Conservation (phyloP, 2,329 filamentous ascomycete genomes). For the Atkinsonella hypoxylon region DNA sequence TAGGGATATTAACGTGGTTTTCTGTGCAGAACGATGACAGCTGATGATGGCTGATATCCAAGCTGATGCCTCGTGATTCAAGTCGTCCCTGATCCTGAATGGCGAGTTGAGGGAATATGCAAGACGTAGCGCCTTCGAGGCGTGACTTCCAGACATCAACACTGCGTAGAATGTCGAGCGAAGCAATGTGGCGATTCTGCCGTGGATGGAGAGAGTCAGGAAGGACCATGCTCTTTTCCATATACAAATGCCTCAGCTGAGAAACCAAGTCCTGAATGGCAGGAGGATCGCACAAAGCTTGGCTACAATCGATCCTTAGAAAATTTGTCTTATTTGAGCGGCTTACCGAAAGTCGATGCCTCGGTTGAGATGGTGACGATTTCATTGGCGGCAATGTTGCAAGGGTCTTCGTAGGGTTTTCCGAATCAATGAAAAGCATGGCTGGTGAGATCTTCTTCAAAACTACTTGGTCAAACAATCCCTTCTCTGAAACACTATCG, state of each 20-base stretch:
- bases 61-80: conserved; percentile 25
- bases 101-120: conserved; percentile 32
- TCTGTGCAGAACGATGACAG: conserved; percentile 31
- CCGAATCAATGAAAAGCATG: conserved; percentile 41
- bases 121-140: conserved; percentile 26
- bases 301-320: conserved; percentile 38
- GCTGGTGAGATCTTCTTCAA: conserved; percentile 34
- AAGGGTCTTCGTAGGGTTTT: conserved; percentile 23
- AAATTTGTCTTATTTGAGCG: conserved; percentile 30
- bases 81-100: conserved; percentile 13
- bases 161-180: conserved; percentile 20
- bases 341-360: conserved; percentile 39
- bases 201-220: conserved; percentile 13
- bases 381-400: conserved; percentile 29
- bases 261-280: conserved; percentile 34
- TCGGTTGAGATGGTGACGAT: conserved; percentile 26
- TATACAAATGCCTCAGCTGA: conserved; percentile 35
- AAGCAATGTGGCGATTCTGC: conserved; percentile 16
- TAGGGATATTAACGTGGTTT: conserved; percentile 31
- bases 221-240: conserved; percentile 19
- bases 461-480: conserved; percentile 38
- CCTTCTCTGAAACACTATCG: conserved; percentile 35
- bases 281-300: conserved; percentile 35
- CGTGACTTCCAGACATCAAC: conserved; percentile 34
- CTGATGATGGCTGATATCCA: conserved; percentile 27